Percentiles rank a stretch among this genome's conserved stretches.
Conservation (phyloP, 352 stramenopile species). For the Globisporangium middletonii region DNA sequence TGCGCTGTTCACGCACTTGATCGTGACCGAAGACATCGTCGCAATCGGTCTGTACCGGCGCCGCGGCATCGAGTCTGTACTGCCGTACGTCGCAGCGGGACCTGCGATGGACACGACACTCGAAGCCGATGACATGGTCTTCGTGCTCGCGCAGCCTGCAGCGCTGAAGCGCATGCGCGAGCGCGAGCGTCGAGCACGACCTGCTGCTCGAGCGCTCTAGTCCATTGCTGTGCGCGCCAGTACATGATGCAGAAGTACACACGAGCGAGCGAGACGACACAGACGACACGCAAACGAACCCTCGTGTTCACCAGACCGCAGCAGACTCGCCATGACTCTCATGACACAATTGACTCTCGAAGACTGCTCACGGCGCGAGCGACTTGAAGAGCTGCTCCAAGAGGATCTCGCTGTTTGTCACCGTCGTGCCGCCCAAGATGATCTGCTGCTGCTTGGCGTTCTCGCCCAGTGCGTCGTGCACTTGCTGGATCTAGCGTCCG, state of each 20-base stretch:
- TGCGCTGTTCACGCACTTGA: conserved; percentile 44
- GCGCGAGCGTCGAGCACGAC: neutral
- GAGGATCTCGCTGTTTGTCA: conserved; percentile 65
- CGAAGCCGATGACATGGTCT: conserved; percentile 44
- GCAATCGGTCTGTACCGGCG: conserved; percentile 50
- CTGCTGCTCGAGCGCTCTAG: neutral
- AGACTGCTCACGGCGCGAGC: conserved; percentile 5
- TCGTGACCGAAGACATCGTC: conserved; percentile 36
- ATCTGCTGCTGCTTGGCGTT: conserved; percentile 41
- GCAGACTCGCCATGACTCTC: too few species aligned
- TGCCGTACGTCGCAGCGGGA: conserved; percentile 53
- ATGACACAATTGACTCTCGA: too few species aligned
- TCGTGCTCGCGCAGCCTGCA: conserved; percentile 46
- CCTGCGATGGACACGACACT: conserved; percentile 40
- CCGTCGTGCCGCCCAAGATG: conserved; percentile 63
- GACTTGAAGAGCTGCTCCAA: conserved; percentile 47
- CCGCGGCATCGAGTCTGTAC: conserved; percentile 21
- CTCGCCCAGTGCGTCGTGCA: conserved; percentile 45
- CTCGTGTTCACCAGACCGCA: too few species aligned
- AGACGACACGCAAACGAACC: neutral
- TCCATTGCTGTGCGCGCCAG: neutral
- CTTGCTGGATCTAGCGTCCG: conserved; percentile 47
- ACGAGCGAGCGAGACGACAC: neutral
- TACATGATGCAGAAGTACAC: neutral
- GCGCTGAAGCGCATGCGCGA: conserved; percentile 11